phyloP scores from a whole-genome alignment of 2,329 filamentous ascomycete species.

The Pseudogymnoascus pannorum region DNA sequence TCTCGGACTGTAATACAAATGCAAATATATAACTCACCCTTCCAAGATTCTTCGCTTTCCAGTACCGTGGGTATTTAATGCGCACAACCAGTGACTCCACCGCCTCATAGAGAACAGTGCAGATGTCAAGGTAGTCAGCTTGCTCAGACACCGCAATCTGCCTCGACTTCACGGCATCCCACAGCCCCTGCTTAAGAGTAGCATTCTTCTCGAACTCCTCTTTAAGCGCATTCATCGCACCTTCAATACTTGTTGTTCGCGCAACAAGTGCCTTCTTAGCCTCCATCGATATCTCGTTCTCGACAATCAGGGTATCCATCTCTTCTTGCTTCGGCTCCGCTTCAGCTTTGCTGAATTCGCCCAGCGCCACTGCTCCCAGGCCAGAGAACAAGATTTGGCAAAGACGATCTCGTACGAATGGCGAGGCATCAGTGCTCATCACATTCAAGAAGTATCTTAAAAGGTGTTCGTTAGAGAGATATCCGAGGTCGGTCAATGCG shows the following conservation, averaged over 20 bases:
- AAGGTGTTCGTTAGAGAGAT: constrained; percentile 47
- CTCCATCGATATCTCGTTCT: constrained; percentile 37
- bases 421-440: constrained; percentile 55
- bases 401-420: constrained; percentile 53
- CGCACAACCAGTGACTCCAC: constrained; percentile 40
- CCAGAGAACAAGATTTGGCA: constrained; percentile 53
- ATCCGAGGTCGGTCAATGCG: constrained; percentile 55
- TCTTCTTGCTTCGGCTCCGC: constrained; percentile 18
- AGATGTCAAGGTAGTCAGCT: constrained; percentile 44
- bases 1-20: not conserved
- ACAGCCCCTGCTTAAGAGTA: constrained; percentile 39
- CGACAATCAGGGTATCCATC: constrained; percentile 38
- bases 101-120: constrained; percentile 43
- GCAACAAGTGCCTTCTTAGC: constrained; percentile 40
- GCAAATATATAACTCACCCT: constrained; percentile 26
- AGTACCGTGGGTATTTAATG: constrained; percentile 41
- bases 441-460: constrained; percentile 50
- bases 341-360: constrained; percentile 39
- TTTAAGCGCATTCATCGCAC: constrained; percentile 41
- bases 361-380: constrained; percentile 56
- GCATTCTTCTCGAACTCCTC: constrained; percentile 39
- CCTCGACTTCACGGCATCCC: constrained; percentile 43
- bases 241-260: constrained; percentile 41
- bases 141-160: constrained; percentile 42
- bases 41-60: constrained; percentile 34